These are phyloP conservation scores for Peronospora tabacina DNA, from an alignment of 352 stramenopile genomes.

Conservation along the genomic window DNA sequence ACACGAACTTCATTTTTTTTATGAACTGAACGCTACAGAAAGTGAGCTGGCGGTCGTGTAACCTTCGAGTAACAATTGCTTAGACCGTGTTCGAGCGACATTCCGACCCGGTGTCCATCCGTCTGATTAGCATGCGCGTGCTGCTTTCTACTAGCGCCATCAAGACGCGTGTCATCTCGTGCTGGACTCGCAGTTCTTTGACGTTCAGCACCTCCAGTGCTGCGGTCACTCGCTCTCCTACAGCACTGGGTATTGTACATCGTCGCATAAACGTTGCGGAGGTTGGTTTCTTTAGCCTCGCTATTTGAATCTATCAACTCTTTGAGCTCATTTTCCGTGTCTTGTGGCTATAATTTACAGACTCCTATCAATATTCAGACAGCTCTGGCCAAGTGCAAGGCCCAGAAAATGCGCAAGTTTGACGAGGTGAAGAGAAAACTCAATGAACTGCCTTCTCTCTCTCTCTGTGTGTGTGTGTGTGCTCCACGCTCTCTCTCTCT, in stretches of 20 bases:
- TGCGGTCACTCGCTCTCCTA: slow-evolving; percentile 41
- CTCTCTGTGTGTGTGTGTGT: no score
- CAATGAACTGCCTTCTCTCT: background rate
- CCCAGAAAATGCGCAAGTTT: slow-evolving; percentile 65
- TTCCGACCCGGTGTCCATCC: background rate
- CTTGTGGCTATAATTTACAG: slow-evolving; percentile 19
- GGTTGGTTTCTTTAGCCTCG: slow-evolving; percentile 25
- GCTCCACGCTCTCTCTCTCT: background rate
- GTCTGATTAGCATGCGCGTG: slow-evolving; percentile 37
- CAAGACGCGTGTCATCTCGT: slow-evolving; percentile 29
- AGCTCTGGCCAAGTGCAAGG: slow-evolving; percentile 52
- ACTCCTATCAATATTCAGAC: slow-evolving; percentile 49
- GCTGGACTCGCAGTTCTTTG: slow-evolving; percentile 40
- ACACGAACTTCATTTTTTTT: slow-evolving; percentile 14
- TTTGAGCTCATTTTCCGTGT: slow-evolving; percentile 2
- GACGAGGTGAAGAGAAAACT: slow-evolving; percentile 49
- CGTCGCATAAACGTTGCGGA: slow-evolving; percentile 41
- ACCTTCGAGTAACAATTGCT: slow-evolving; percentile 11
- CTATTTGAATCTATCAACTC: background rate
- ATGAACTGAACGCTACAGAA: background rate
- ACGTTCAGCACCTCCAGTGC: slow-evolving; percentile 25
- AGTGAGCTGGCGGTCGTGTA: background rate
- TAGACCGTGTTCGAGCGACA: slow-evolving; percentile 7
- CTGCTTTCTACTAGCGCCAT: slow-evolving; percentile 27
- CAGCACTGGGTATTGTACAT: slow-evolving; percentile 57